Percentiles rank a stretch among this genome's conserved stretches.
phyloP scores from a whole-genome alignment of 495 filamentous ascomycete species.

The Friedmanniomyces endolithicus region DNA sequence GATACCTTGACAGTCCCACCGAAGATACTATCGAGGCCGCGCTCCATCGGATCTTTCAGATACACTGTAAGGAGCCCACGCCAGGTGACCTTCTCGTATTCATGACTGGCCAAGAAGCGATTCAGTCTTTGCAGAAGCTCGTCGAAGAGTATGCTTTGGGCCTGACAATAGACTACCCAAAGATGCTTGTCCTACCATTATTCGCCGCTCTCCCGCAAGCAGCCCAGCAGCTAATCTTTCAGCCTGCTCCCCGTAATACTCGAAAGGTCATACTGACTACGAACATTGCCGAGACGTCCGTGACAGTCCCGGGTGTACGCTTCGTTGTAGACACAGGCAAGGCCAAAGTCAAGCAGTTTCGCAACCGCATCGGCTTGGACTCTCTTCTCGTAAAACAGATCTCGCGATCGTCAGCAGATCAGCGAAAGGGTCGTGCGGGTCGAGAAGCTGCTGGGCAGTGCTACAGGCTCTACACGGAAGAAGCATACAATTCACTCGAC shows the following conservation, averaged over 20 bases:
- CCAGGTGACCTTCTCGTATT: slow-evolving; percentile 93
- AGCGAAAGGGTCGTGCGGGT: slow-evolving; percentile 83
- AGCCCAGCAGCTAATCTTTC: slow-evolving; percentile 76
- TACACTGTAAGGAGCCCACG: slow-evolving; percentile 75
- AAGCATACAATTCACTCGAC: slow-evolving; percentile 57
- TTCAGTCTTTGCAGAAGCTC: slow-evolving; percentile 66
- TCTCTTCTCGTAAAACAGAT: slow-evolving; percentile 85
- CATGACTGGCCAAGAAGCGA: slow-evolving; percentile 84
- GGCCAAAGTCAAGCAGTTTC: slow-evolving; percentile 86
- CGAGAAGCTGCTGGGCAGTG: slow-evolving; percentile 86
- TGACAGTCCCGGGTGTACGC: slow-evolving; percentile 86
- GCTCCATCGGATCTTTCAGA: slow-evolving; percentile 73
- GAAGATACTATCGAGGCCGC: slow-evolving; percentile 73
- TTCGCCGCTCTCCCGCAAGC: slow-evolving; percentile 62
- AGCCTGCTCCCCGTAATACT: slow-evolving; percentile 57
- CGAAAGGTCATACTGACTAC: slow-evolving; percentile 87
- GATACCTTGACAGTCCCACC: slow-evolving; percentile 64
- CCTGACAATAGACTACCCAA: slow-evolving; percentile 63
- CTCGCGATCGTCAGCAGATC: slow-evolving; percentile 84
- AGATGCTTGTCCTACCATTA: slow-evolving; percentile 55
- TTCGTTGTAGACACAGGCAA: slow-evolving; percentile 91
- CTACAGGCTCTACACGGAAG: slow-evolving; percentile 77
- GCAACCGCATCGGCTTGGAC: slow-evolving; percentile 71
- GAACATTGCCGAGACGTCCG: slow-evolving; percentile 96
- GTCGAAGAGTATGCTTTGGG: slow-evolving; percentile 65